Base-by-base conservation (phyloP, 2,329 filamentous ascomycete species). In the Fusarium coffeatum region DNA sequence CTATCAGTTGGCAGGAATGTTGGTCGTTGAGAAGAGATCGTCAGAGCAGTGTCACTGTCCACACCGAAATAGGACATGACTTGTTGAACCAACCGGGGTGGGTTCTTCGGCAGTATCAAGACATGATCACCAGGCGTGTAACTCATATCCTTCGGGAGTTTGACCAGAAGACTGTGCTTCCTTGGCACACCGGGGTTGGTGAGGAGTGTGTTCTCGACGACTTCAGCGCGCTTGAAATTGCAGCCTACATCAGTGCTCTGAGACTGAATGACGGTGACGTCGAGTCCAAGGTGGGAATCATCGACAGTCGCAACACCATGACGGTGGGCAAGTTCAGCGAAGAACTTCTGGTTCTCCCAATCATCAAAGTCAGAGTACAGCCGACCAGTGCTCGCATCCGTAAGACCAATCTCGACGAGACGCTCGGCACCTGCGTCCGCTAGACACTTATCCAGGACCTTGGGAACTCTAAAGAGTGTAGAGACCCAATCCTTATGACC, bases 41-140 rank as follows among this genome's bases (percentile, higher is more conserved):
- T 89, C 43, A 93, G 80, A 64, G 87, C 84, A 2, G 89, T 86
- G 75, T 94, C 92, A 86, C 89, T 90, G 0, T 90, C 85, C 1
- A 95, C 80, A 0, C 85, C 80, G 76, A 94, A 94, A n/a, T 85
- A 83, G 10, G 85, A 82, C 80, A 93, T 87, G 0, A 87, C 90
- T 8, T 91, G 85, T 7, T 84, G 83, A 5, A 94, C 86, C 10
- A 83, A 88, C 30, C 84, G 80, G 41, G 84, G 83, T 1, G 89
- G 88, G 75, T 95, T 95, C 34, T 92, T 80, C 0, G 92, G 92
- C 2, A 93, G 82, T 3, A 94, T 83, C 0, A 91, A 88, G 0
- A 95, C 85, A 76, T 96, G 94, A 74, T 95, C 92, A 15, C 92
- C 92, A 2, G 90, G 87, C 25, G 86, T 84, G 77, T 94, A 95